Percentiles rank a stretch among this genome's conserved stretches.
Conservation (phyloP, 768 basidiomycete species). For the Cystobasidium onofrii region DNA sequence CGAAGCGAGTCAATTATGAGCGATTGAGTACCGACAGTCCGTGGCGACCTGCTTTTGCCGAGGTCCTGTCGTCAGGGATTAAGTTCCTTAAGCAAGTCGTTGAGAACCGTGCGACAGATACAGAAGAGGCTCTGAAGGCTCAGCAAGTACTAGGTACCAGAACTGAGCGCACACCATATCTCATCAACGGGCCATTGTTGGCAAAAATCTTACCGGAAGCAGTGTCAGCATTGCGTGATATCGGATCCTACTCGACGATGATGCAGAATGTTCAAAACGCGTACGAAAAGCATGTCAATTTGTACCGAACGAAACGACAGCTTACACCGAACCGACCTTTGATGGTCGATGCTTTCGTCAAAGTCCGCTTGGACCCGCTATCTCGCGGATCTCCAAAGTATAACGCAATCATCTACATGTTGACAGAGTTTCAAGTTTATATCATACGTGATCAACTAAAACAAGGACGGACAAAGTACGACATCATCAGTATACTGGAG, state of each 20-base stretch:
- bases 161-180: background rate
- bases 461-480: background rate
- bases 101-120: background rate
- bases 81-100: no score
- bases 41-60: conserved; percentile 67
- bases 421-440: conserved; percentile 47
- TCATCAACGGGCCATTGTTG: conserved; percentile 45
- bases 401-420: conserved; percentile 61
- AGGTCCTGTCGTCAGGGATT: conserved; percentile 10
- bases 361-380: conserved; percentile 58
- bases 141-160: background rate
- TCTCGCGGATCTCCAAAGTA: conserved; percentile 66
- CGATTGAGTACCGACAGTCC: conserved; percentile 62
- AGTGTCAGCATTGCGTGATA: conserved; percentile 57
- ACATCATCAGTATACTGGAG: background rate
- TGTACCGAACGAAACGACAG: background rate
- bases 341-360: conserved; percentile 54
- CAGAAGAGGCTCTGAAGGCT: background rate
- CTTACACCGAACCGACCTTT: background rate
- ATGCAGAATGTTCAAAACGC: background rate
- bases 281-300: background rate
- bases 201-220: conserved; percentile 50
- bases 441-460: background rate
- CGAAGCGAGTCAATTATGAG: conserved; percentile 68
- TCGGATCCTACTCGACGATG: background rate